Evolutionary conservation across 108 stramenopile species (phyloP).

Genomic region (Aurantiochytrium sp.): DNA sequence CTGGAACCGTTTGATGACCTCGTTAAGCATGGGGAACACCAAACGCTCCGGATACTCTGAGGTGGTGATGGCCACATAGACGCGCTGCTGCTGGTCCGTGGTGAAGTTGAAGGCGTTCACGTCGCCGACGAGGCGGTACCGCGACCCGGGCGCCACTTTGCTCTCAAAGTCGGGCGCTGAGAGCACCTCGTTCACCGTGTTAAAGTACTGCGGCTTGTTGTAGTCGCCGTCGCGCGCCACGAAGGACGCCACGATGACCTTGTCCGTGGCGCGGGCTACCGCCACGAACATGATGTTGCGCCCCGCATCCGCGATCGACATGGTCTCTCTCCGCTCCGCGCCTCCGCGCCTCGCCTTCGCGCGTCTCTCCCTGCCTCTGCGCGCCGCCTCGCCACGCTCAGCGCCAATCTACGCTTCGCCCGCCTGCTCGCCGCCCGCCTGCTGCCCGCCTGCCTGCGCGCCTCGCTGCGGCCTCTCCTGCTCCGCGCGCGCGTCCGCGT

Average conservation of each 20-base stretch:
- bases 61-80: neutral
- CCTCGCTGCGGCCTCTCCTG: no score
- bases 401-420: no score
- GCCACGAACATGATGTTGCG: slow-evolving; percentile 14
- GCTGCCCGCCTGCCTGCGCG: no score
- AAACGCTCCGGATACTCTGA: neutral
- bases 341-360: no score
- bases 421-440: no score
- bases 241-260: neutral
- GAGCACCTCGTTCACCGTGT: neutral
- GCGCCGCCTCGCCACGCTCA: no score
- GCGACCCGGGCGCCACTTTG: slow-evolving; percentile 7
- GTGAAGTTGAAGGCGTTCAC: slow-evolving; percentile 18
- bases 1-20: neutral
- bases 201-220: neutral
- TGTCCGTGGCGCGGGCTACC: neutral
- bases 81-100: slow-evolving; percentile 9
- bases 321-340: neutral
- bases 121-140: slow-evolving; percentile 9
- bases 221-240: slow-evolving; percentile 13
- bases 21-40: slow-evolving; percentile 14
- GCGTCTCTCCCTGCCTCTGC: no score
- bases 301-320: neutral
- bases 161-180: slow-evolving; percentile 1
- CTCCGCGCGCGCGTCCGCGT: no score